Evolutionary conservation across 495 filamentous ascomycete species (phyloP).

Genomic region (Mycothermus thermophilus): DNA sequence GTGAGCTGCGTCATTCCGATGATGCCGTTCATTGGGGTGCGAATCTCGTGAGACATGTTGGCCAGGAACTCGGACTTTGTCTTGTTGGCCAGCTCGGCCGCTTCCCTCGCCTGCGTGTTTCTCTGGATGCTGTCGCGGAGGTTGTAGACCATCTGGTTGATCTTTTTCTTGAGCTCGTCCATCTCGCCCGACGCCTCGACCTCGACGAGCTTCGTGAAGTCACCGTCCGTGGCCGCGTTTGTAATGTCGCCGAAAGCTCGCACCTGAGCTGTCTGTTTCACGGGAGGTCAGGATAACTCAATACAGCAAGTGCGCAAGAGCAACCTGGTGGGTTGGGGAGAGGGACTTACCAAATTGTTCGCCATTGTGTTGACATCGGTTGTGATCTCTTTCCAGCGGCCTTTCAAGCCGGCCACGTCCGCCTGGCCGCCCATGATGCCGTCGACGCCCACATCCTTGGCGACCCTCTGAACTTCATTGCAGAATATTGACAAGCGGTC

Average conservation of each 20-base stretch:
- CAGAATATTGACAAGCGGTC: slow-evolving; percentile 91
- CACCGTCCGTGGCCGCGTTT: slow-evolving; percentile 87
- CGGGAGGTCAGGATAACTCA: slow-evolving; percentile 7
- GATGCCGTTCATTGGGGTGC: slow-evolving; percentile 82
- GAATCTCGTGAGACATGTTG: slow-evolving; percentile 99
- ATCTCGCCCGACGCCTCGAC: slow-evolving; percentile 97
- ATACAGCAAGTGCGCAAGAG: background rate
- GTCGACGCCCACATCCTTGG: slow-evolving; percentile 93
- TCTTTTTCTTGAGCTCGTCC: slow-evolving; percentile 98
- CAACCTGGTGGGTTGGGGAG: background rate
- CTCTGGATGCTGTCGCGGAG: slow-evolving; percentile 91
- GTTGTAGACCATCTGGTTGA: slow-evolving; percentile 98
- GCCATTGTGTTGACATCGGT: slow-evolving; percentile 98
- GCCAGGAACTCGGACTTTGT: slow-evolving; percentile 98
- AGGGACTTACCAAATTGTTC: slow-evolving; percentile 54
- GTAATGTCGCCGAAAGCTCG: slow-evolving; percentile 96
- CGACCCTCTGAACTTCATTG: slow-evolving; percentile 91
- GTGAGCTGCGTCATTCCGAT: slow-evolving; percentile 96
- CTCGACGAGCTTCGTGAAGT: slow-evolving; percentile 95
- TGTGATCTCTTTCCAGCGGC: slow-evolving; percentile 97
- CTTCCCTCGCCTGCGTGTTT: slow-evolving; percentile 93
- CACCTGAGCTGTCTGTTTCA: slow-evolving; percentile 76
- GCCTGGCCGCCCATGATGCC: slow-evolving; percentile 98
- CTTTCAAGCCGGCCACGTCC: slow-evolving; percentile 83
- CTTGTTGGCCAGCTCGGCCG: slow-evolving; percentile 91